phyloP scores from a whole-genome alignment of 176 grass and related monocot species.

The Oropetium thomaeum region DNA sequence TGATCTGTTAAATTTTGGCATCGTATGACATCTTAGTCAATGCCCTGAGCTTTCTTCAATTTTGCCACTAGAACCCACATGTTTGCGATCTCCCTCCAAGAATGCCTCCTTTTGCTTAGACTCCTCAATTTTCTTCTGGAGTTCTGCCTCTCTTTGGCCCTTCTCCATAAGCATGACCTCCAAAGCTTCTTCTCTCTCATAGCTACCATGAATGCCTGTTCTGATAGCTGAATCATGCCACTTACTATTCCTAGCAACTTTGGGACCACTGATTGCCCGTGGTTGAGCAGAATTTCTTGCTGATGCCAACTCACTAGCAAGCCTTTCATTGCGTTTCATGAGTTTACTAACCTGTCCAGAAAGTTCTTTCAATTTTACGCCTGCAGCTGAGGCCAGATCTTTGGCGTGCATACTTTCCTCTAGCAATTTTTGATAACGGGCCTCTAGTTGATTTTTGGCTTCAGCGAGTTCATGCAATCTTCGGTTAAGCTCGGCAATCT shows the following conservation, averaged over 20 bases:
- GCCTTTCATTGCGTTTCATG: constrained; percentile 76
- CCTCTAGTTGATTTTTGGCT: constrained; percentile 66
- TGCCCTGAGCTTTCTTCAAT: constrained; percentile 50
- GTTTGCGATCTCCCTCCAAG: constrained; percentile 69
- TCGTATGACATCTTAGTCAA: constrained; percentile 40
- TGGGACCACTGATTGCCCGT: constrained; percentile 48
- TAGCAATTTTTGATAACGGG: constrained; percentile 48
- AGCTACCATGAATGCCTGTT: constrained; percentile 38
- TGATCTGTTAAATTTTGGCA: constrained; percentile 27
- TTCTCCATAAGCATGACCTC: constrained; percentile 59
- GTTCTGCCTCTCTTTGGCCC: constrained; percentile 55
- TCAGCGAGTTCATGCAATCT: constrained; percentile 50
- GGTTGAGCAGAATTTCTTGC: constrained; percentile 53
- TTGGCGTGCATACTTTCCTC: constrained; percentile 72
- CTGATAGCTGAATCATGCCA: constrained; percentile 46
- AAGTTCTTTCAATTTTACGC: constrained; percentile 66
- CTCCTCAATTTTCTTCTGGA: constrained; percentile 64
- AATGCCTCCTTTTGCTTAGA: constrained; percentile 67
- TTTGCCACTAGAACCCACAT: constrained; percentile 75
- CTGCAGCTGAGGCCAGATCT: constrained; percentile 61
- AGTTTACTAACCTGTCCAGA: constrained; percentile 83
- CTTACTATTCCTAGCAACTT: constrained; percentile 39
- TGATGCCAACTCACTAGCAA: constrained; percentile 52
- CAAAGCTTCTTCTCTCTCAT: constrained; percentile 50
- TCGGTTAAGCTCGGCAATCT: constrained; percentile 55